Conservation (phyloP, 2,329 filamentous ascomycete species). For the Cryphonectria nitschkei region DNA sequence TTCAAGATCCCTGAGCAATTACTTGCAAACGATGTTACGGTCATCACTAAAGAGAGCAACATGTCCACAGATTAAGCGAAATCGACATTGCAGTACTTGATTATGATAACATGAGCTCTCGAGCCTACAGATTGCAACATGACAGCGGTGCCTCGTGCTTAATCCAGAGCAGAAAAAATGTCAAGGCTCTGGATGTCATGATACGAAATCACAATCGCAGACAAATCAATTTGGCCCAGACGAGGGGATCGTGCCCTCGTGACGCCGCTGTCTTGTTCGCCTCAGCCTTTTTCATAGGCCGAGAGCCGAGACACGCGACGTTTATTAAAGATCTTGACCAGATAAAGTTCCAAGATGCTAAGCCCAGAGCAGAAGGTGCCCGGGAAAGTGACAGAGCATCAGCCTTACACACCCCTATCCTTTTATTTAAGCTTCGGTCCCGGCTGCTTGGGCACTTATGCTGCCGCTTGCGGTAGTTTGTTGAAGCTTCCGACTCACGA, state of each 20-base stretch:
- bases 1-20: no score
- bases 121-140: background rate
- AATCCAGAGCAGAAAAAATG: background rate
- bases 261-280: background rate
- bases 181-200: background rate
- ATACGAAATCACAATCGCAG: background rate
- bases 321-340: background rate
- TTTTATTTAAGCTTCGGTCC: background rate
- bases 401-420: background rate
- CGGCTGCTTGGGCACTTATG: background rate
- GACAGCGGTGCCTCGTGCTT: background rate
- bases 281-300: background rate
- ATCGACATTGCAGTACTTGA: no score
- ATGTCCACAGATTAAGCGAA: no score
- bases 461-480: no score
- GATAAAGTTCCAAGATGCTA: background rate
- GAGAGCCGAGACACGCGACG: background rate
- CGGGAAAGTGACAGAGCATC: background rate
- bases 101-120: background rate
- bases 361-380: background rate
- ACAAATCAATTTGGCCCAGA: background rate
- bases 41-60: no score
- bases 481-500: no score
- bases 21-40: no score
- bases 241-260: background rate